Base-by-base conservation (phyloP, 495 filamentous ascomycete species). In the Lasiosphaeria miniovina region DNA sequence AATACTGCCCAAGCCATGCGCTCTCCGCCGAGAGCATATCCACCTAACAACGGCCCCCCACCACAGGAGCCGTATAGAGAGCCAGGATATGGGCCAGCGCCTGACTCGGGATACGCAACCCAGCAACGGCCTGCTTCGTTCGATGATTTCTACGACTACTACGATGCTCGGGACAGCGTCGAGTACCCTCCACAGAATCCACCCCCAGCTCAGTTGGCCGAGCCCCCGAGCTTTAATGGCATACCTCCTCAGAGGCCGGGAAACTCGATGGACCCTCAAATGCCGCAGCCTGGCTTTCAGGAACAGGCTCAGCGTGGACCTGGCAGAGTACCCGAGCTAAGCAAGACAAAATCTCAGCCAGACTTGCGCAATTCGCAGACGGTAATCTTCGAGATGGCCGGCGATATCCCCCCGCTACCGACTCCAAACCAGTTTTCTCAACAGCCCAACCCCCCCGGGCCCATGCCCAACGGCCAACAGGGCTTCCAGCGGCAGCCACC, bases 221-320 rank as follows among this genome's bases (percentile, higher is more conserved):
- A 91, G 11, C 86, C 87, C 74, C 89, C 89, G 3, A 84, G 91
- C 66, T 93, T 93, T 60, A 88, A 93, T 74, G 81, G 83, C 3
- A 77, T 86, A 35, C 81, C 84, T 3, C 58, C 74, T 2, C 54
- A 75, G 33, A 68, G 49, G 55, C 73, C 58, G 54, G 77, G 51
- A 74, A 82, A 60, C 76, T 84, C 74, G 61, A 82, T 70, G 59
- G 84, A 77, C 68, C 80, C 73, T 49, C 75, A 76, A 56, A 72
- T 72, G 67, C 24, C 24, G 24, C 67, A 63, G 52, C 57, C 69
- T 7, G 68, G 55, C 14, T 58, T 62, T n/a, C 64, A 61, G 36
- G 59, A 73, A 41, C 67, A 74, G 61, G 66, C 73, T 24, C 76
- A 77, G 40, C 71, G 75, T 8, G 76, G 75, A 14, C 75, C 77